Conservation (phyloP, 2,329 filamentous ascomycete species). For the Epichloe baconii region DNA sequence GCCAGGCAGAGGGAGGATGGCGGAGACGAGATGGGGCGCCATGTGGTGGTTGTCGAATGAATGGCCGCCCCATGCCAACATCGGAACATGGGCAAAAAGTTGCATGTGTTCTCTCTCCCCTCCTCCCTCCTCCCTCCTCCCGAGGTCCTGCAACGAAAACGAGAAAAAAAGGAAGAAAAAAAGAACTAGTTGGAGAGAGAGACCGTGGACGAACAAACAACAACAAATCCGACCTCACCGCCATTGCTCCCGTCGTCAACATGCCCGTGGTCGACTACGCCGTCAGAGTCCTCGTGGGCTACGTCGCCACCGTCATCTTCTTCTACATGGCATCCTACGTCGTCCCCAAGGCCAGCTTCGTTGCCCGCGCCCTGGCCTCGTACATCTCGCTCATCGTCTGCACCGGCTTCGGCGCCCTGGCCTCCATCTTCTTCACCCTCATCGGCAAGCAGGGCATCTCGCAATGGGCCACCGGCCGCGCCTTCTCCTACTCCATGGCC, state of each 20-base stretch:
- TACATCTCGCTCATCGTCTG: constrained; percentile 48
- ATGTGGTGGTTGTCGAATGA: too few relatives aligned
- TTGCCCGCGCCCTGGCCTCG: constrained; percentile 52
- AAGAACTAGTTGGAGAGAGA: not conserved
- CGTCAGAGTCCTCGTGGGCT: constrained; percentile 37
- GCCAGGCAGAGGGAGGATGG: too few relatives aligned
- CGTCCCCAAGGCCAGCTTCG: constrained; percentile 49
- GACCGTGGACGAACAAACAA: not conserved
- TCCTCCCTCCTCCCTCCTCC: too few relatives aligned
- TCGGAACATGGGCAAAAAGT: too few relatives aligned
- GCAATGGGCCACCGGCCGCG: constrained; percentile 72
- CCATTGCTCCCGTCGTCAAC: not conserved
- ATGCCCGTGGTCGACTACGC: constrained; percentile 21
- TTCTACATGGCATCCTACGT: constrained; percentile 51
- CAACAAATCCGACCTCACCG: not conserved
- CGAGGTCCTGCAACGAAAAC: not conserved
- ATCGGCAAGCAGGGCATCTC: constrained; percentile 61
- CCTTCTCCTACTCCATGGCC: constrained; percentile 71
- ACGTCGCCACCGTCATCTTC: constrained; percentile 34
- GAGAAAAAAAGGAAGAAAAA: not conserved
- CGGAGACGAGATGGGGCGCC: too few relatives aligned
- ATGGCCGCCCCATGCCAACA: too few relatives aligned
- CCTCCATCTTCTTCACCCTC: constrained; percentile 57
- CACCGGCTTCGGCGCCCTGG: constrained; percentile 63
- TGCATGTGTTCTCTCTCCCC: not conserved